phyloP scores from a whole-genome alignment of 2,329 filamentous ascomycete genomes.

The Xylariaceae sp. region DNA sequence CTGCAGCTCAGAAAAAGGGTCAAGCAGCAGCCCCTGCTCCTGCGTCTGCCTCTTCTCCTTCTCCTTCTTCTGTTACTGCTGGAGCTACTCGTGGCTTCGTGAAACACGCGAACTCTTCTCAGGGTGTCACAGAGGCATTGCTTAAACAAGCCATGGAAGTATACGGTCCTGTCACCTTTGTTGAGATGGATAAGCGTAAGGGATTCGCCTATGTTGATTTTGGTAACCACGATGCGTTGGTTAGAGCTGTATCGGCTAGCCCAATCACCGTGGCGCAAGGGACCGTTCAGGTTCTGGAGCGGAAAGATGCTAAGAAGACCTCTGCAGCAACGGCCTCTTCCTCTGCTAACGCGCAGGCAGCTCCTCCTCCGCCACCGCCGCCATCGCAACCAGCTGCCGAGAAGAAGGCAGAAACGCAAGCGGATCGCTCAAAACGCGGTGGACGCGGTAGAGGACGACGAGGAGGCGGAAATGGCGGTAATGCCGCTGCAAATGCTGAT shows the following conservation, averaged over 20 bases:
- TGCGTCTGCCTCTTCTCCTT: slow-evolving; percentile 14
- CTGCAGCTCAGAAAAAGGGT: slow-evolving; percentile 32
- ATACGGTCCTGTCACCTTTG: slow-evolving; percentile 70
- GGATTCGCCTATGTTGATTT: slow-evolving; percentile 94
- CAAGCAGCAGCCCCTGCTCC: slow-evolving; percentile 29
- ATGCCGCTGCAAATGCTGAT: slow-evolving; percentile 9
- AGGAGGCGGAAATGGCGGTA: slow-evolving; percentile 21
- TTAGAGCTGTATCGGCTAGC: slow-evolving; percentile 75
- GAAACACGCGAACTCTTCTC: slow-evolving; percentile 80
- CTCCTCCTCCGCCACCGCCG: slow-evolving; percentile 14
- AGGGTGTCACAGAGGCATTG: slow-evolving; percentile 80
- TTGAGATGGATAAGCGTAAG: slow-evolving; percentile 93
- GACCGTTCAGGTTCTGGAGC: slow-evolving; percentile 79
- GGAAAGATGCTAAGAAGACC: slow-evolving; percentile 53
- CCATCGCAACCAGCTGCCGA: slow-evolving; percentile 21
- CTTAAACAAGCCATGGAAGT: slow-evolving; percentile 67
- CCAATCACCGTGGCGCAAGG: slow-evolving; percentile 79
- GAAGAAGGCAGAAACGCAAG: slow-evolving; percentile 23
- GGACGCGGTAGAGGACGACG: slow-evolving; percentile 30
- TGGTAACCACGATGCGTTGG: slow-evolving; percentile 62
- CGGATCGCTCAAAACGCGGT: slow-evolving; percentile 30
- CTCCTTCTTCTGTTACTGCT: slow-evolving; percentile 30
- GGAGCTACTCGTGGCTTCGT: slow-evolving; percentile 65
- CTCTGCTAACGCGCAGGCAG: neutral
- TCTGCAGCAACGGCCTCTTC: slow-evolving; percentile 8